These are phyloP conservation scores for Cytospora chrysosperma DNA, from an alignment of 2,329 filamentous ascomycete species.

Conservation along the genomic window DNA sequence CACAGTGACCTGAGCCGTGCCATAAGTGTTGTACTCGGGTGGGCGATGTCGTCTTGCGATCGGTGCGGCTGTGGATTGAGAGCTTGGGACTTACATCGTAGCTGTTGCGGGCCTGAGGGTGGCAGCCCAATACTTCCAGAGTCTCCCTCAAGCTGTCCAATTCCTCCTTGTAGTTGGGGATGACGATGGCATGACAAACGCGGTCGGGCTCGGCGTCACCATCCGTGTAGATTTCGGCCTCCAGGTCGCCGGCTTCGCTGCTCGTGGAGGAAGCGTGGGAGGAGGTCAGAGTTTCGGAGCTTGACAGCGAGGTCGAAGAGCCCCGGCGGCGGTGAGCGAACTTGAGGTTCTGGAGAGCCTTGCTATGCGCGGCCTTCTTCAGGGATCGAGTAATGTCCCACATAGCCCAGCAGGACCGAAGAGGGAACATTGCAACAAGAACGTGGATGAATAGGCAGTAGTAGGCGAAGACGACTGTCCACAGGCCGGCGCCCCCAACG, in stretches of 20 bases:
- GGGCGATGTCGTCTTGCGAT: background rate
- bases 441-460: constrained; percentile 66
- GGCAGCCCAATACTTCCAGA: constrained; percentile 65
- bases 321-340: constrained; percentile 47
- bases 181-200: constrained; percentile 64
- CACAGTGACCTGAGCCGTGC: constrained; percentile 13
- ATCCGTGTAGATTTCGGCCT: constrained; percentile 48
- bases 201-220: constrained; percentile 42
- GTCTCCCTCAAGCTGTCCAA: constrained; percentile 67
- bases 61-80: background rate
- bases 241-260: constrained; percentile 52
- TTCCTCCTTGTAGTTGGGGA: constrained; percentile 75
- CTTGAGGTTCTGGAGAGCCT: constrained; percentile 48
- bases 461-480: constrained; percentile 57
- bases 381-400: constrained; percentile 55
- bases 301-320: constrained; percentile 56
- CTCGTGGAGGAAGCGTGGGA: constrained; percentile 47
- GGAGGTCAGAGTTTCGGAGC: constrained; percentile 53
- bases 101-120: constrained; percentile 59
- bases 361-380: constrained; percentile 44
- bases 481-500: constrained; percentile 45
- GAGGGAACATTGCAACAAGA: constrained; percentile 61
- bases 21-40: background rate
- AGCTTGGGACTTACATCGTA: constrained; percentile 62
- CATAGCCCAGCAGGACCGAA: constrained; percentile 61